Evolutionary conservation across 139 green algal species (phyloP).

Genomic region (Chloropicon primus): DNA sequence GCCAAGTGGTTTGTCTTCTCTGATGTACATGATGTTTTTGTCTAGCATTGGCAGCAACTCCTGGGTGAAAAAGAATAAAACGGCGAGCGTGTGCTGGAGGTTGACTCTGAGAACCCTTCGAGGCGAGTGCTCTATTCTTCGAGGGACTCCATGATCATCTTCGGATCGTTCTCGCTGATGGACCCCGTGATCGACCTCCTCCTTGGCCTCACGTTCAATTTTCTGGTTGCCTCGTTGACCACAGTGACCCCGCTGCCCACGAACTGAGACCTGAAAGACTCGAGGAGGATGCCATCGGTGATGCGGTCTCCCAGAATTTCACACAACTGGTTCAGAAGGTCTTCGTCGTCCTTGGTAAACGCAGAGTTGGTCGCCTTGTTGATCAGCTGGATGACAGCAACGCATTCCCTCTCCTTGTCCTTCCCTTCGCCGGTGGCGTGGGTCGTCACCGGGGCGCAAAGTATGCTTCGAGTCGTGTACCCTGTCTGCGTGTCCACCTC

Average conservation of each 20-base stretch:
- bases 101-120: no score
- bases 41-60: no score
- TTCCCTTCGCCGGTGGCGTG: neutral
- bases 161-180: neutral
- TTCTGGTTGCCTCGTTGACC: neutral
- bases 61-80: no score
- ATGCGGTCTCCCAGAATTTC: neutral
- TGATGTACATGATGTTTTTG: no score
- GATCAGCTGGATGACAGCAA: neutral
- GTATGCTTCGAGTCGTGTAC: neutral
- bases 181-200: neutral
- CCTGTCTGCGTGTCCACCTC: neutral
- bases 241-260: neutral
- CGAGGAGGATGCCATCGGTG: neutral
- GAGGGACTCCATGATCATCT: no score
- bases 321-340: neutral
- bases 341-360: neutral
- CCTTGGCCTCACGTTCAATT: neutral
- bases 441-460: neutral
- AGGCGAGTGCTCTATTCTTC: no score
- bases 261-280: neutral
- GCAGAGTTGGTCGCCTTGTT: neutral
- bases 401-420: neutral
- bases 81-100: no score
- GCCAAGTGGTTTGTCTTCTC: no score